Evolutionary conservation across 2,329 filamentous ascomycete genomes (phyloP).

Genomic region (Ceratocystis lukuohia): DNA sequence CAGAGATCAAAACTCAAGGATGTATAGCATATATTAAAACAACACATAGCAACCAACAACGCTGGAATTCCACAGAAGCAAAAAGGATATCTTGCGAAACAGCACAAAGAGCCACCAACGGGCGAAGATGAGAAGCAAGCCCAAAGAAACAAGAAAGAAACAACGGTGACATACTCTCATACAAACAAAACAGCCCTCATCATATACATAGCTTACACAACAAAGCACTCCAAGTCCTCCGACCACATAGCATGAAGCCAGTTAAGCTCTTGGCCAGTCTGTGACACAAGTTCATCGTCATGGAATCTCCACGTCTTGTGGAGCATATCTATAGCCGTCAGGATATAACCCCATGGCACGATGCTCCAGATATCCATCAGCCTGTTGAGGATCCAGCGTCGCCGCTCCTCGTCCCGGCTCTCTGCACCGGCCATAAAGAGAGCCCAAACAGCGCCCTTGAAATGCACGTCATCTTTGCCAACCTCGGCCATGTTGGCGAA

Average conservation of each 20-base stretch:
- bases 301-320: constrained; percentile 35
- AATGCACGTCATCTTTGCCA: constrained; percentile 36
- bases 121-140: not conserved
- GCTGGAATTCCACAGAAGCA: not conserved
- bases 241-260: constrained; percentile 34
- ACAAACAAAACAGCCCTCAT: not conserved
- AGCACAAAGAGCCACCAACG: not conserved
- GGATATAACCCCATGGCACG: constrained; percentile 39
- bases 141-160: not conserved
- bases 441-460: constrained; percentile 48
- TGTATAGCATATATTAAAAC: not conserved
- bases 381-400: constrained; percentile 39
- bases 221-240: constrained; percentile 34
- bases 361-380: constrained; percentile 33
- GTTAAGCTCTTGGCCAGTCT: constrained; percentile 23
- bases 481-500: constrained; percentile 38
- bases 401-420: constrained; percentile 33
- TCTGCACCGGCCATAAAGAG: constrained; percentile 45
- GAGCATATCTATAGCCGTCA: constrained; percentile 37
- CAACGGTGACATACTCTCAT: not conserved
- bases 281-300: constrained; percentile 24
- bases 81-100: constrained; percentile 2
- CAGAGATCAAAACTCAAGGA: too few relatives aligned
- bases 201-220: constrained; percentile 28
- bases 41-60: too few relatives aligned